A percentile compares a stretch with the other conserved stretches of the same genome.
phyloP scores from a whole-genome alignment of 2,329 filamentous ascomycete genomes.

The Cucurbitaria berberidis region DNA sequence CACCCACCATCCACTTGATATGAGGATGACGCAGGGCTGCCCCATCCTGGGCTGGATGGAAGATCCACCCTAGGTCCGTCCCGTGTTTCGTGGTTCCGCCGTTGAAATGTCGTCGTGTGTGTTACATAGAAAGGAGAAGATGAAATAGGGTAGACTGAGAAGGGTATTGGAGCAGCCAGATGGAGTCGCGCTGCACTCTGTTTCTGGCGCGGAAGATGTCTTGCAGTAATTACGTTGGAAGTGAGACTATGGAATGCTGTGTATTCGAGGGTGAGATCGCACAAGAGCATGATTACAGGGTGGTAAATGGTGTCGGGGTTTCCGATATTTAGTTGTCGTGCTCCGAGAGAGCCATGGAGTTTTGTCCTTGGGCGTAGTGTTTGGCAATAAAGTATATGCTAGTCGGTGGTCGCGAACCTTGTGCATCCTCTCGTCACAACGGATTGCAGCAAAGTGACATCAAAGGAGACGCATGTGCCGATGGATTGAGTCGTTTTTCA shows the following conservation, averaged over 20 bases:
- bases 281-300: slow-evolving; percentile 9
- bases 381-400: slow-evolving; percentile 9
- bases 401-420: slow-evolving; percentile 3
- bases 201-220: slow-evolving; percentile 19
- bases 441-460: too few species aligned
- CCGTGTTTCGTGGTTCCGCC: slow-evolving; percentile 27
- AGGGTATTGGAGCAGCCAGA: slow-evolving; percentile 3
- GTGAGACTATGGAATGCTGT: slow-evolving; percentile 1
- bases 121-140: too few species aligned
- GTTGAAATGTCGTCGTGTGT: neutral
- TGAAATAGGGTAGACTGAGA: slow-evolving; percentile 6
- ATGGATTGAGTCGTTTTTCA: slow-evolving; percentile 9
- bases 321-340: slow-evolving; percentile 3
- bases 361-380: neutral
- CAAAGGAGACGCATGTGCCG: slow-evolving; percentile 8
- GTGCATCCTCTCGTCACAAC: too few species aligned
- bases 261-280: slow-evolving; percentile 2
- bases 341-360: neutral
- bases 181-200: slow-evolving; percentile 10
- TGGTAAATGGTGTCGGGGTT: slow-evolving; percentile 4
- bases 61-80: slow-evolving; percentile 5
- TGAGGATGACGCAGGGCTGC: slow-evolving; percentile 10
- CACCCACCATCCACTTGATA: slow-evolving; percentile 6
- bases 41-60: too few species aligned
- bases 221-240: slow-evolving; percentile 10